These are phyloP conservation scores for Scheffersomyces lignosus DNA, from an alignment of 805 yeast genomes.

Conservation along the genomic window DNA sequence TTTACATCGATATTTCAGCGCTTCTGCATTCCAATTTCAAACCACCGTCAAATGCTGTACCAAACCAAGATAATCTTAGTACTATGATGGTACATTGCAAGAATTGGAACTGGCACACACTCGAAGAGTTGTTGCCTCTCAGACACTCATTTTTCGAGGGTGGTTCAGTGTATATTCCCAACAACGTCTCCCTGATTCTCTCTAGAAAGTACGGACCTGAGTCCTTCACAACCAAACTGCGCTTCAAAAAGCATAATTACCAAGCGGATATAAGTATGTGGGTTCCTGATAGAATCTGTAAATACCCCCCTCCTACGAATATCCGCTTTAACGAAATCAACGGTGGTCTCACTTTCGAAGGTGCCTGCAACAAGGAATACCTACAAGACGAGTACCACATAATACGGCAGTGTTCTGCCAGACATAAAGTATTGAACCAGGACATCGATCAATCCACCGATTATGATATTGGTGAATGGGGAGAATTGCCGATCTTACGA, in stretches of 20 bases:
- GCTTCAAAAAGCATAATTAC: slow-evolving; percentile 35
- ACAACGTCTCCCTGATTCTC: slow-evolving; percentile 30
- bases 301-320: slow-evolving; percentile 3
- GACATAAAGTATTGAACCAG: slow-evolving; percentile 22
- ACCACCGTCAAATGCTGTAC: background rate
- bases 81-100: slow-evolving; percentile 36
- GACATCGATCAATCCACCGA: slow-evolving; percentile 25
- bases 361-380: slow-evolving; percentile 38
- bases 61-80: background rate
- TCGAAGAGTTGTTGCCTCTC: slow-evolving; percentile 35
- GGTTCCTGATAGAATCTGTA: slow-evolving; percentile 46
- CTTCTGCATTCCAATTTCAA: slow-evolving; percentile 25
- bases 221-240: slow-evolving; percentile 28
- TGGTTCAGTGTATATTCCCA: slow-evolving; percentile 34
- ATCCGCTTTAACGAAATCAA: slow-evolving; percentile 14
- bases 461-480: slow-evolving; percentile 19
- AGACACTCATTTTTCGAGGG: slow-evolving; percentile 39
- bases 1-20: slow-evolving; percentile 47
- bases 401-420: slow-evolving; percentile 20
- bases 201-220: slow-evolving; percentile 31
- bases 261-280: slow-evolving; percentile 45
- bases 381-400: slow-evolving; percentile 40
- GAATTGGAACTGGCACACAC: slow-evolving; percentile 40
- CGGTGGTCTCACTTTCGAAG: slow-evolving; percentile 29
- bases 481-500: slow-evolving; percentile 42